These are phyloP conservation scores for Dothideomycetes sp. DNA, from an alignment of 2,329 filamentous ascomycete genomes.

Conservation along the genomic window DNA sequence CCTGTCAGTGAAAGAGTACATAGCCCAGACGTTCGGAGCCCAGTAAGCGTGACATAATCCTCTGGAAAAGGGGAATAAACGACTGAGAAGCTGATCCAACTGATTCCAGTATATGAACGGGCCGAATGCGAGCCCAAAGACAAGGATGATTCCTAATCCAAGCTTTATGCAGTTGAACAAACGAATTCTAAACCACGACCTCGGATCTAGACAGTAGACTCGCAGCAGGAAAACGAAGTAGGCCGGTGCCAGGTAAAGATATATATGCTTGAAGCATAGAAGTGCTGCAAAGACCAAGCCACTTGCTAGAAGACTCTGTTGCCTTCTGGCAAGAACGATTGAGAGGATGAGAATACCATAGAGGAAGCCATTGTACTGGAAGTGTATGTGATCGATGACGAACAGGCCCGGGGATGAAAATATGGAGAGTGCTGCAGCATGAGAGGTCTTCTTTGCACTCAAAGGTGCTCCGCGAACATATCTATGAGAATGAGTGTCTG, in stretches of 20 bases:
- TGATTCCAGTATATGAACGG: slow-evolving; percentile 78
- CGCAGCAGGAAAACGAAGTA: slow-evolving; percentile 93
- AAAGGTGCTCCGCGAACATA: slow-evolving; percentile 64
- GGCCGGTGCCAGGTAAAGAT: slow-evolving; percentile 88
- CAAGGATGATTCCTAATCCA: slow-evolving; percentile 57
- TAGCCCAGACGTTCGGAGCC: slow-evolving; percentile 94
- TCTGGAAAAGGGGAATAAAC: slow-evolving; percentile 87
- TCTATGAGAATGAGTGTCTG: slow-evolving; percentile 36
- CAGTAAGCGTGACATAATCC: slow-evolving; percentile 96
- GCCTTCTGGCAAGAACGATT: slow-evolving; percentile 68
- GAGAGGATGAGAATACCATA: slow-evolving; percentile 86
- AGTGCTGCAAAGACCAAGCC: slow-evolving; percentile 76
- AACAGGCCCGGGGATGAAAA: slow-evolving; percentile 85
- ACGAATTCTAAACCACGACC: slow-evolving; percentile 62
- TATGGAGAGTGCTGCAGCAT: slow-evolving; percentile 80
- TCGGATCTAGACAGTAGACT: slow-evolving; percentile 73
- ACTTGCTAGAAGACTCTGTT: slow-evolving; percentile 64
- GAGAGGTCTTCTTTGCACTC: slow-evolving; percentile 62
- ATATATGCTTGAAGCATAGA: slow-evolving; percentile 95
- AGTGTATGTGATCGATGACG: slow-evolving; percentile 97
- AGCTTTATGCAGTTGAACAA: slow-evolving; percentile 78
- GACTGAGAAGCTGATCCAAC: slow-evolving; percentile 69
- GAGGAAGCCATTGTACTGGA: slow-evolving; percentile 97
- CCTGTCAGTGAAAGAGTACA: slow-evolving; percentile 87
- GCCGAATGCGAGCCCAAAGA: slow-evolving; percentile 77